Evolutionary conservation across 2,329 filamentous ascomycete species (phyloP), one percentile per base, ranked within the genome.

Genomic region (Juglanconis sp.): DNA sequence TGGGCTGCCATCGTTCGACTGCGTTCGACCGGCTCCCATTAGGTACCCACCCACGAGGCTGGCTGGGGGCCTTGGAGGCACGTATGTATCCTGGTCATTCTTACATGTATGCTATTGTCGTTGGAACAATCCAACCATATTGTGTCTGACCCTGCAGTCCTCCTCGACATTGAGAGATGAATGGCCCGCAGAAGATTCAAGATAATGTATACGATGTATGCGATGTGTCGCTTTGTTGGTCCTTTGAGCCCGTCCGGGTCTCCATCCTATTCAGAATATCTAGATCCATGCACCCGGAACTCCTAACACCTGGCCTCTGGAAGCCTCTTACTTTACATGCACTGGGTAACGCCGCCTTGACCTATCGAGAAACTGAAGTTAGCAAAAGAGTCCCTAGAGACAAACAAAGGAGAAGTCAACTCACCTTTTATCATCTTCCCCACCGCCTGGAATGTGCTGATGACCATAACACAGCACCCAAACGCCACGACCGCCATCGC

Each of bases 361-460:
- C 69, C 69, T 70, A n/a, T 42, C 3, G 10, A 42, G 13, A 42
- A 5, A 42, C 24, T 24, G 24, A 24, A 24, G 24, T 42, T 13
- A 15, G 40, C 40, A 42, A 5, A 5, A 42, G 5, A 24, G 24
- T 24, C 24, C 24, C 24, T 24, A 17, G n/a, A 48, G 6, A 15
- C 7, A 35, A 8, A 32, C 13, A 48, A 38, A 38, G 24, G 4
- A 31, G 6, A 38, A 8, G 30, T 8, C 30, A 24, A 53, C 64
- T 53, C 44, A 69, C 69, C 70, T 58, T 40, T 67, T n/a, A 71
- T 68, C 55, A 71, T 71, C 63, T 70, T 70, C 17, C 59, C 65
- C 24, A 69, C 55, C 4, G 70, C 68, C 65, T 71, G 67, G 17
- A 71, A 44, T 17, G 71, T 64, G 47, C 69, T 72, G 47, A 71